A percentile compares a stretch with the other conserved stretches of the same genome.
phyloP scores from a whole-genome alignment of 306 rosid genomes.

The Fragaria nilgerrensis region DNA sequence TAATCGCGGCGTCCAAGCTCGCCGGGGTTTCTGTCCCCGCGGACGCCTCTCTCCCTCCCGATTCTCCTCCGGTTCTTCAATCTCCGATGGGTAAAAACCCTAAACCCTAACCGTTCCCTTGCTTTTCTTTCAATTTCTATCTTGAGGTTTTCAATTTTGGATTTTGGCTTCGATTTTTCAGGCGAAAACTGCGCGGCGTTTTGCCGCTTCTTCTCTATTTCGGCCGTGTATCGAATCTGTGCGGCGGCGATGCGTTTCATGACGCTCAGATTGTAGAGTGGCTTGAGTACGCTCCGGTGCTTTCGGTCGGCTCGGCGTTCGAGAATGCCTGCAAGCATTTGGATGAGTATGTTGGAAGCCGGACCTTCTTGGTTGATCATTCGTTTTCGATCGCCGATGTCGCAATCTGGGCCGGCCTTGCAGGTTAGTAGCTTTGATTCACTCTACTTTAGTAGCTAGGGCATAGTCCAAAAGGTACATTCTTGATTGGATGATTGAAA shows the following conservation, averaged over 20 bases:
- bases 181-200: slow-evolving; percentile 62
- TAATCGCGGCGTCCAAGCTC: slow-evolving; percentile 66
- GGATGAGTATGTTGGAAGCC: slow-evolving; percentile 59
- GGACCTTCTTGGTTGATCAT: slow-evolving; percentile 55
- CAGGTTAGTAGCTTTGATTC: slow-evolving; percentile 42
- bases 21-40: slow-evolving; percentile 44
- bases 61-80: slow-evolving; percentile 46
- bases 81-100: slow-evolving; percentile 57
- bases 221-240: slow-evolving; percentile 59
- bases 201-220: slow-evolving; percentile 65
- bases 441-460: not conserved
- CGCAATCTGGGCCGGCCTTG: slow-evolving; percentile 83
- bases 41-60: slow-evolving; percentile 55
- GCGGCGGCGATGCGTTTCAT: slow-evolving; percentile 58
- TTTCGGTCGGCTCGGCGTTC: slow-evolving; percentile 75
- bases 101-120: not conserved
- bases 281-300: slow-evolving; percentile 70
- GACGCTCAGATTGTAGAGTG: slow-evolving; percentile 72
- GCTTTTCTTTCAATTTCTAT: not conserved
- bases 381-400: slow-evolving; percentile 79
- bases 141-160: too few relatives aligned
- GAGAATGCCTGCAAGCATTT: slow-evolving; percentile 74
- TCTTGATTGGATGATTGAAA: not conserved
- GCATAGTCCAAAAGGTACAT: not conserved
- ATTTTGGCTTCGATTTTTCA: slow-evolving; percentile 13